A percentile compares a stretch with the other conserved stretches of the same genome.
Conservation (phyloP, 2,329 filamentous ascomycete genomes). For the Beauveria asiatica region DNA sequence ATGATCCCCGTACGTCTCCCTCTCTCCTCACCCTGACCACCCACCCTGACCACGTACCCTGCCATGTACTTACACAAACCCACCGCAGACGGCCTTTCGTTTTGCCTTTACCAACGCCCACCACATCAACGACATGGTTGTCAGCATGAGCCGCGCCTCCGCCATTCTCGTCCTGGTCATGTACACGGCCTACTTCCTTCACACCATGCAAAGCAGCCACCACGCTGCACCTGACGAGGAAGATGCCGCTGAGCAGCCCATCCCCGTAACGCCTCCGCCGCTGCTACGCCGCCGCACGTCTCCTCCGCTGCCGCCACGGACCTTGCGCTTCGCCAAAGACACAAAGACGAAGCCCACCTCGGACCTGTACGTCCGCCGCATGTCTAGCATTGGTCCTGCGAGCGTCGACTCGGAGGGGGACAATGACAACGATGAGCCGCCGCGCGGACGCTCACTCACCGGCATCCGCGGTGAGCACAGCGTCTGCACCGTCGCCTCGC, state of each 20-base stretch:
- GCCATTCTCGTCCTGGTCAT: conserved; percentile 66
- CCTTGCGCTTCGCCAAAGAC: conserved; percentile 15
- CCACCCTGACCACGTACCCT: not conserved
- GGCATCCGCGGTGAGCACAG: not conserved
- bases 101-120: conserved; percentile 45
- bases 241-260: conserved; percentile 34
- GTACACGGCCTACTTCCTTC: conserved; percentile 65
- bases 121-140: conserved; percentile 50
- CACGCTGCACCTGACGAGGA: conserved; percentile 54
- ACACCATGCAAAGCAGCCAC: conserved; percentile 61
- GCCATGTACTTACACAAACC: not conserved
- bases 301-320: conserved; percentile 14
- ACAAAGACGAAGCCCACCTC: not conserved
- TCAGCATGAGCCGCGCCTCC: conserved; percentile 69
- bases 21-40: rapidly evolving
- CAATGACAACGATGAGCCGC: not conserved
- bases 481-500: conserved; percentile 15
- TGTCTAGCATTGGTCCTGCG: not conserved
- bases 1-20: conserved; percentile 25
- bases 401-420: not conserved
- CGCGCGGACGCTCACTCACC: not conserved
- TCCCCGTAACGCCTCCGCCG: conserved; percentile 24
- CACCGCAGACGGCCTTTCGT: conserved; percentile 31
- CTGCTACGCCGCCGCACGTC: not conserved
- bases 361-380: not conserved